These are phyloP conservation scores for Funneliformis caledonium DNA, from an alignment of 371 early-diverging fungal species.

Conservation along the genomic window DNA sequence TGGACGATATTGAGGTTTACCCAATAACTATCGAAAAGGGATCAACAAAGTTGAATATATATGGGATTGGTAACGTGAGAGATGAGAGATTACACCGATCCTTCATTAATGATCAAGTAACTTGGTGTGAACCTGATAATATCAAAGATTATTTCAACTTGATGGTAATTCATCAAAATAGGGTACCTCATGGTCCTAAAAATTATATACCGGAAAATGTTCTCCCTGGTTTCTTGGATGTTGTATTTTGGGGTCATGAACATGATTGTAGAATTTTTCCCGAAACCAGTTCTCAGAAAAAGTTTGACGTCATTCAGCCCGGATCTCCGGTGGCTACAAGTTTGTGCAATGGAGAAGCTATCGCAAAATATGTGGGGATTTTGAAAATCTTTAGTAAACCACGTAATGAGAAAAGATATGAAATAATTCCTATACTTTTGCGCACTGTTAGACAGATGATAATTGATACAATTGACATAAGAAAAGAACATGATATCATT, in stretches of 20 bases:
- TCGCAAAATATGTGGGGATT: slow-evolving; percentile 69
- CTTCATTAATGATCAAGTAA: slow-evolving; percentile 79
- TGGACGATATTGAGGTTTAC: slow-evolving; percentile 78
- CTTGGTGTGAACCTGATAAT: slow-evolving; percentile 71
- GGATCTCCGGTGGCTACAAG: slow-evolving; percentile 98
- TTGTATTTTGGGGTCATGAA: slow-evolving; percentile 99
- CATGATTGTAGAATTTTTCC: slow-evolving; percentile 95
- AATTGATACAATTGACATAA: background rate
- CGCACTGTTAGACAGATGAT: background rate
- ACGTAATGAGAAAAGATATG: background rate
- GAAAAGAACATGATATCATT: background rate
- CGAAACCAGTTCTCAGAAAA: slow-evolving; percentile 61
- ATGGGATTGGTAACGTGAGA: slow-evolving; percentile 95
- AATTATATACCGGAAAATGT: slow-evolving; percentile 92
- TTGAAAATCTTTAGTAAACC: background rate
- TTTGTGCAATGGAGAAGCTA: slow-evolving; percentile 89
- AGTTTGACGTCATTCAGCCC: slow-evolving; percentile 90
- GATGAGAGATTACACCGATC: slow-evolving; percentile 93
- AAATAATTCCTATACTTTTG: background rate
- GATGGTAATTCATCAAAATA: slow-evolving; percentile 55
- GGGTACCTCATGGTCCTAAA: slow-evolving; percentile 78
- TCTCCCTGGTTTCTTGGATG: slow-evolving; percentile 82
- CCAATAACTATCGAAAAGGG: slow-evolving; percentile 91
- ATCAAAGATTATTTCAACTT: slow-evolving; percentile 63
- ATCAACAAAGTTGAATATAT: slow-evolving; percentile 79